phyloP scores from a whole-genome alignment of 176 grass and related monocot genomes.

The Rhynchospora pubera region DNA sequence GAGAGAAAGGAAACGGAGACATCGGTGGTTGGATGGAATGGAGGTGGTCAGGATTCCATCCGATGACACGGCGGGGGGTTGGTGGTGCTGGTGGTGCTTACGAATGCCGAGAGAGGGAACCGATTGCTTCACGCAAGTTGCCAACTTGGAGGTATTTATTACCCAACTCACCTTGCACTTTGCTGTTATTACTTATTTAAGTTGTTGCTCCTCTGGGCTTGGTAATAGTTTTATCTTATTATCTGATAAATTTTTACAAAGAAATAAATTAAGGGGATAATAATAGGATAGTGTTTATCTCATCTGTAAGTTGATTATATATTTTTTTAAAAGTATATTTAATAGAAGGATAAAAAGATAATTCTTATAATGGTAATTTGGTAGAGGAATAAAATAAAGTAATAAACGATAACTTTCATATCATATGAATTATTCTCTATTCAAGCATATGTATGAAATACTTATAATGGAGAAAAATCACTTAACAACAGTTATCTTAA shows the following conservation, averaged over 20 bases:
- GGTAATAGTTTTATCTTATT: background rate
- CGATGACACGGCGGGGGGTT: background rate
- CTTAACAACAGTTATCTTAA: too few species aligned
- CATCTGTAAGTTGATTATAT: too few species aligned
- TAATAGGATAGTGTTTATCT: background rate
- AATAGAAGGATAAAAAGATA: background rate
- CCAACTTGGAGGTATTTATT: background rate
- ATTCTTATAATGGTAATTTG: background rate
- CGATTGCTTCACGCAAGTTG: background rate
- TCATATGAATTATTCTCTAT: background rate
- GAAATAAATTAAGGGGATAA: background rate
- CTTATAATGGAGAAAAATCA: too few species aligned
- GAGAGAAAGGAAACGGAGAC: slow-evolving; percentile 10
- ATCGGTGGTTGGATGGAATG: background rate
- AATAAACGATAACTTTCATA: background rate
- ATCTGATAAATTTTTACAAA: background rate
- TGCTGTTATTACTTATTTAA: background rate
- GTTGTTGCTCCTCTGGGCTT: background rate
- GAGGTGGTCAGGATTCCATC: background rate
- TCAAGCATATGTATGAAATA: background rate
- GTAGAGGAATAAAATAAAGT: background rate
- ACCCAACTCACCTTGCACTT: background rate
- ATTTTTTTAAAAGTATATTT: background rate
- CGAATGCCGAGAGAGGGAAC: background rate
- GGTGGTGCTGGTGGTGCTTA: background rate